Evolutionary conservation across 2,329 filamentous ascomycete species (phyloP), one percentile per base, ranked within the genome.

Genomic region (Arachnomyces sp.): DNA sequence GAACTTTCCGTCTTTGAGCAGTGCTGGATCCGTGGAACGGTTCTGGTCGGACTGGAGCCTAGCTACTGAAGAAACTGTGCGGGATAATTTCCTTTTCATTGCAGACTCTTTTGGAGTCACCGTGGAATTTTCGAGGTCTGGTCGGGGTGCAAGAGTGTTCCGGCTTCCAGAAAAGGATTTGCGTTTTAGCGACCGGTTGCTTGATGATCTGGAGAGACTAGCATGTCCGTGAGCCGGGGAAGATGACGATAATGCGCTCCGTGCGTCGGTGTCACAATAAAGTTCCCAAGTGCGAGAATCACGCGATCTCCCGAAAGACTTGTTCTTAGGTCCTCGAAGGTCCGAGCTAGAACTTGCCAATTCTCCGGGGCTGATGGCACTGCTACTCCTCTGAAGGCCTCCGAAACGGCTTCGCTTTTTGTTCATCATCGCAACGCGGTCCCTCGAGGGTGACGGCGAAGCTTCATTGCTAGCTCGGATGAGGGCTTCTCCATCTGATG

Each of bases 231-330:
- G 6, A 78, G 78, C 56, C 93, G 86, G 51, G 86, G 80, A 63
- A n/a, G 77, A 77, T 15, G 82, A 88, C 40, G 82, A 88, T 40
- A 95, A 68, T 49, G 87, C 84, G 54, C 87, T 86, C 32, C 84
- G 80, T 38, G 77, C 71, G 49, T 92, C 85, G 6, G 82, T 80
- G 56, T 94, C 86, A 53, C 86, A 90, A 66, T 85, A 89, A 42
- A 87, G 87, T 55, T 94, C 86, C 90, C 90, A 95, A 5, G 84
- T 85, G 37, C 88, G 80, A 13, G 88, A 86, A 60, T 95, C 86
- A 40, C 86, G 80, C 42, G 89, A 95, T 42, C 90, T 77, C 40
- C 86, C 86, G 41, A 81, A 79, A 28, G 68, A 66, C 13, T 82
- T 66, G 28, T 71, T 69, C 4, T 44, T 32, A 16, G 36, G 32